phyloP scores from a whole-genome alignment of 2,329 filamentous ascomycete species.

The Scopulariopsis brevicaulis region DNA sequence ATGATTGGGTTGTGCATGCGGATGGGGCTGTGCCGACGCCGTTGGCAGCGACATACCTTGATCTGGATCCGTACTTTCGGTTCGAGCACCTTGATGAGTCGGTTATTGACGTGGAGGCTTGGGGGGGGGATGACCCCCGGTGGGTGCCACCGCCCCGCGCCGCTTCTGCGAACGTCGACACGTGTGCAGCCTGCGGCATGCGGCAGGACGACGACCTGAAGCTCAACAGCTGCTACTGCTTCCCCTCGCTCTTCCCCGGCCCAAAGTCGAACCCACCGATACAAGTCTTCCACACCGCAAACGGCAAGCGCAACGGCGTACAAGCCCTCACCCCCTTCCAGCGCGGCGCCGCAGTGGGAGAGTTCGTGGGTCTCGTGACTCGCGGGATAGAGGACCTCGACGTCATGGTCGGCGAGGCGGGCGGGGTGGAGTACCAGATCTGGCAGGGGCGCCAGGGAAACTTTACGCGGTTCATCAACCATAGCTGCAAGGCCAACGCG shows the following conservation, averaged over 20 bases:
- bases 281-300: constrained; percentile 38
- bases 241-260: constrained; percentile 37
- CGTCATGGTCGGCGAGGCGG: constrained; percentile 37
- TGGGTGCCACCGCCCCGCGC: constrained; percentile 16
- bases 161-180: background rate
- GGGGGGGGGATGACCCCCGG: constrained; percentile 37
- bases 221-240: constrained; percentile 38
- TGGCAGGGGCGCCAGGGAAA: constrained; percentile 45
- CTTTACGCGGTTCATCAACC: constrained; percentile 47
- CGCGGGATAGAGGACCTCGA: constrained; percentile 37
- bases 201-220: constrained; percentile 36
- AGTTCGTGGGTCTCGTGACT: constrained; percentile 44
- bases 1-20: constrained; percentile 37
- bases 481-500: constrained; percentile 44
- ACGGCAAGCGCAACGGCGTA: constrained; percentile 43
- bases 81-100: constrained; percentile 38
- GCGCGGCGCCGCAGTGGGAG: constrained; percentile 37
- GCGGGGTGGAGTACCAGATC: constrained; percentile 35
- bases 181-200: constrained; percentile 31
- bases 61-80: constrained; percentile 31
- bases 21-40: constrained; percentile 26
- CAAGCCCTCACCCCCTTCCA: constrained; percentile 34
- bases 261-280: constrained; percentile 28
- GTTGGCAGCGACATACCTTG: constrained; percentile 30
- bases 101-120: constrained; percentile 32